A percentile compares a stretch with the other conserved stretches of the same genome.
phyloP scores from a whole-genome alignment of 1,139 yeast genomes.

The Debaryomycetaceae sp. region DNA sequence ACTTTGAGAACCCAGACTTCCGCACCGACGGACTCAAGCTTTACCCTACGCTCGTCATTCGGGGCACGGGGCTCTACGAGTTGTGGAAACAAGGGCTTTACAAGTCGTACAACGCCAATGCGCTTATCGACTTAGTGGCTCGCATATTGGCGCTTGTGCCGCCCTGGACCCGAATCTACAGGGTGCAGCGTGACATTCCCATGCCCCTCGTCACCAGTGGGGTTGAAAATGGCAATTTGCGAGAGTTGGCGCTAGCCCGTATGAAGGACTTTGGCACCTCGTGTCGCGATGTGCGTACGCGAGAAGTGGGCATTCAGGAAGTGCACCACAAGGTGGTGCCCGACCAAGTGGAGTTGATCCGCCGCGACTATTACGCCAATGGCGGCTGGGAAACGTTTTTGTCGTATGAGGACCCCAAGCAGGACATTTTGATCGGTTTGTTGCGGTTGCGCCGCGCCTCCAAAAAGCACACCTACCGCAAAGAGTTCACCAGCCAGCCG shows the following conservation, averaged over 20 bases:
- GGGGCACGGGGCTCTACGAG: constrained; percentile 97
- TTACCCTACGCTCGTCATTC: constrained; percentile 91
- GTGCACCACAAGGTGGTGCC: constrained; percentile 97
- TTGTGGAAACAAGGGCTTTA: constrained; percentile 96
- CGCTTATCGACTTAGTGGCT: constrained; percentile 89
- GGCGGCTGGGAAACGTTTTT: constrained; percentile 99
- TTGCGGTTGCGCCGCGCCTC: constrained; percentile 85
- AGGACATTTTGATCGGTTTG: constrained; percentile 90
- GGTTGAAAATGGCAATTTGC: constrained; percentile 93
- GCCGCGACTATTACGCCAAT: constrained; percentile 95
- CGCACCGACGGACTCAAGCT: constrained; percentile 95
- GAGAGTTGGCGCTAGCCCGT: constrained; percentile 93
- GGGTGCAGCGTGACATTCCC: constrained; percentile 98
- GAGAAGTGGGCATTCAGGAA: constrained; percentile 98
- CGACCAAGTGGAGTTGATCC: constrained; percentile 90
- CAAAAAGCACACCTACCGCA: constrained; percentile 83
- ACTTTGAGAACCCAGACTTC: constrained; percentile 94
- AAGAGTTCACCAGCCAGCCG: constrained; percentile 78
- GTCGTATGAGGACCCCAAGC: constrained; percentile 95
- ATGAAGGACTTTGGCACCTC: constrained; percentile 97
- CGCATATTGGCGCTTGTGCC: constrained; percentile 94
- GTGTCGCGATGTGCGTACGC: constrained; percentile 95
- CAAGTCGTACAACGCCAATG: constrained; percentile 92
- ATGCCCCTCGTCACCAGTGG: constrained; percentile 99
- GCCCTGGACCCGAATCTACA: constrained; percentile 98